Evolutionary conservation across 1,284 basidiomycete species (phyloP).

Genomic region (Mycena sp.): DNA sequence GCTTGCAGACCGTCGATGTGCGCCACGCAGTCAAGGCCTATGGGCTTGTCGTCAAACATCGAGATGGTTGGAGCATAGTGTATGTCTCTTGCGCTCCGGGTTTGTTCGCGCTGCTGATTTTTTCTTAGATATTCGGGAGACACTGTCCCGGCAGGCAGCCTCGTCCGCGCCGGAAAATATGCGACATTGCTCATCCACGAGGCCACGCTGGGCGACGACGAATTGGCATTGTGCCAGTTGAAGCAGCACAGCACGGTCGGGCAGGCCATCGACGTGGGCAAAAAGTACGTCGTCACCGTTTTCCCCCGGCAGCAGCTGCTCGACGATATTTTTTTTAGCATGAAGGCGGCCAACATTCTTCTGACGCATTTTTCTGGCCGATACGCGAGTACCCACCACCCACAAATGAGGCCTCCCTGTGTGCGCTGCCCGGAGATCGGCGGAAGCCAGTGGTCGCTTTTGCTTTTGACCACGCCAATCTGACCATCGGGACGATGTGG

Average conservation of each 20-base stretch:
- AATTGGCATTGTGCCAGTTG: slow-evolving; percentile 71
- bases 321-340: slow-evolving; percentile 59
- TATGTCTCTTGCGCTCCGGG: slow-evolving; percentile 40
- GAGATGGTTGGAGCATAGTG: slow-evolving; percentile 84
- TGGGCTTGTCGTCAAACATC: slow-evolving; percentile 74
- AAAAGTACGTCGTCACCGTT: slow-evolving; percentile 54
- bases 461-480: slow-evolving; percentile 83
- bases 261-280: slow-evolving; percentile 84
- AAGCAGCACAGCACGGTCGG: slow-evolving; percentile 92
- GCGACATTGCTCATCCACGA: slow-evolving; percentile 93
- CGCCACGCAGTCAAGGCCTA: slow-evolving; percentile 64
- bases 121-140: slow-evolving; percentile 83
- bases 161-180: slow-evolving; percentile 72
- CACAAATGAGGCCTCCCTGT: no score
- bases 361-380: slow-evolving; percentile 96
- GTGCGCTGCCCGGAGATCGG: neutral
- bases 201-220: slow-evolving; percentile 72
- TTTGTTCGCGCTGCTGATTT: no score
- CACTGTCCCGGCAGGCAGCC: slow-evolving; percentile 79
- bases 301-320: neutral
- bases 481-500: slow-evolving; percentile 83
- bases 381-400: slow-evolving; percentile 80
- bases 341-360: slow-evolving; percentile 84
- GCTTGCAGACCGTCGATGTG: slow-evolving; percentile 73
- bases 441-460: slow-evolving; percentile 63